Evolutionary conservation across 192 early-diverging fungal species (phyloP), one percentile per base, ranked within the genome.

Genomic region (Linderina pennispora): DNA sequence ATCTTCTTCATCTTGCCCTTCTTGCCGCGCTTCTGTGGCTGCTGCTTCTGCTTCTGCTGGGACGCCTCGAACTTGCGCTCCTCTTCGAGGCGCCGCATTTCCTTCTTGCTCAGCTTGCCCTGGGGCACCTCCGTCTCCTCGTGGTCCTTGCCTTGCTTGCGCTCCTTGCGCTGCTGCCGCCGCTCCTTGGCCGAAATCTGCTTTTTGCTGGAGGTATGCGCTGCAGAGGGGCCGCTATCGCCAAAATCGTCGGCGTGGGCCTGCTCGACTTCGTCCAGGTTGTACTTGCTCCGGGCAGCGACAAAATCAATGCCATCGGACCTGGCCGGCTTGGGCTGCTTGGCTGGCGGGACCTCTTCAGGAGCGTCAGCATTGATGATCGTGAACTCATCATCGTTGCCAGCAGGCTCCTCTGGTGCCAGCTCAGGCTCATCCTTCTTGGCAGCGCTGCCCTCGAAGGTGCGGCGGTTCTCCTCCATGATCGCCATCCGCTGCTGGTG

Each of bases 1-100:
- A 89, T 78, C 70, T 96, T 97, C 76, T 88, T 89, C 23, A 81
- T 50, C 68, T 97, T 97, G 26, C 83, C 81, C 43, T 82, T 84
- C 53, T 94, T 90, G 18, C 95, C 95, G 33, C 95, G 89, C 10
- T 80, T 62, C 23, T 48, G 53, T 54, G 42, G 55, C 45, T 56
- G 60, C 37, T 51, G 63, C 26, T 35, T 57, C 26, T 74, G 68
- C 45, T 49, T 42, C 19, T 62, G 23, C 58, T 51, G 31, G 26
- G 25, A 25, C 44, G 38, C 41, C 36, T 59, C 50, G 11, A 40
- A 48, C 43, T 77, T 77, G 15, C 46, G 43, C 37, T 65, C 53
- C 14, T 60, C 71, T 1, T 40, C 45, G 20, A 55, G 21, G 23
- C 50, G 53, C 38, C 48, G 38, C 25, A 66, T 58, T 24, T 74